Evolutionary conservation across 345 rosid genomes (phyloP), one percentile per base, ranked within the genome.

Genomic region (Moricandia arvensis): DNA sequence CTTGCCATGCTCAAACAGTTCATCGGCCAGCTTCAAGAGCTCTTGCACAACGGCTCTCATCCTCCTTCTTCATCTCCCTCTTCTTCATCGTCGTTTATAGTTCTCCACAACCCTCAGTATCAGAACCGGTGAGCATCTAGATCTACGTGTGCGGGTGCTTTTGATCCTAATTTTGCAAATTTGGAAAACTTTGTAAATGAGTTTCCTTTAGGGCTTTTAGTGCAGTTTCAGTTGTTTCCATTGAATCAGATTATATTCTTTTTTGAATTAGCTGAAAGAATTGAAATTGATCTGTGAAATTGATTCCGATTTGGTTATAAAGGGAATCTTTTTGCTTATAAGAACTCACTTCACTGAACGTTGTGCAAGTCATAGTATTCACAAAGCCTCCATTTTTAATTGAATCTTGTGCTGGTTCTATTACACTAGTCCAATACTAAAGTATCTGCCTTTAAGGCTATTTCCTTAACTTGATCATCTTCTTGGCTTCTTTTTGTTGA

Each of bases 1-100:
- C 86, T 91, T 84, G 89, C 91, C 93, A 86, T 91, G 98, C 95
- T 94, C 66, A 87, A 97, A 87, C 98, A 91, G 75, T 87, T 94
- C 68, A 89, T 94, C 84, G 93, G 85, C 82, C 97, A 87, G 97
- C 95, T 94, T 88, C 91, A 87, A 71, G 89, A 90, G 82, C 89
- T 86, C 77, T 83, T 87, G 57, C 86, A 84, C 71, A 81, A 87
- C 93, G 91, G 87, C 80, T 93, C 93, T 80, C 53, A 45, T 45
- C 84, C 79, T 74, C 82, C 75, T 53, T 15, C 79, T 3, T 53
- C 75, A 2, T 21, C 80, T 34, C 15, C 80, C 1, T 6, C 72
- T 2, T 57, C 61, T 2, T 7, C 73, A 1, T 77, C 77, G 4
- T 82, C 81, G 3, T 62, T 79, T 24, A 68, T 70, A 41, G 82